These are phyloP conservation scores for Physaria fendleri DNA, from an alignment of 345 rosid species.

Conservation along the genomic window DNA sequence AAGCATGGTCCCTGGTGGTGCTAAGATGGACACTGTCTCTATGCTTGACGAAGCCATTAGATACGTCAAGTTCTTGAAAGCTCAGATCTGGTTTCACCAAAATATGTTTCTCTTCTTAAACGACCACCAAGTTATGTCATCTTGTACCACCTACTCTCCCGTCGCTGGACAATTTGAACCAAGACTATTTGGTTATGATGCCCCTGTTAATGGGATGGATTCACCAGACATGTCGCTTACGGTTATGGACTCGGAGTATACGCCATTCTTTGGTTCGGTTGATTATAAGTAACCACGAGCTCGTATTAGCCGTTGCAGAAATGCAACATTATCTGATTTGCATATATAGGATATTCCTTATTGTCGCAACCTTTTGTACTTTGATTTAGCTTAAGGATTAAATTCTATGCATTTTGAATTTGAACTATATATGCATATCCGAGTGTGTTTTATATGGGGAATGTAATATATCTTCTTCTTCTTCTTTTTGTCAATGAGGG, in stretches of 20 bases:
- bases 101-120: slow-evolving; percentile 30
- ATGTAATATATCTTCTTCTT: too few relatives aligned
- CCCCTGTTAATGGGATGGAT: slow-evolving; percentile 6
- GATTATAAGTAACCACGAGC: slow-evolving; percentile 12
- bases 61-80: slow-evolving; percentile 80
- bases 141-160: neutral
- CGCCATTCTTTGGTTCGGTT: slow-evolving; percentile 14
- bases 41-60: slow-evolving; percentile 85
- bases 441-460: neutral
- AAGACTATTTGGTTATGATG: slow-evolving; percentile 7
- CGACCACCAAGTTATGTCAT: slow-evolving; percentile 2
- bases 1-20: slow-evolving; percentile 81
- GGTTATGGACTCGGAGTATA: slow-evolving; percentile 1
- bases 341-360: neutral
- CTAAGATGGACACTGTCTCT: slow-evolving; percentile 86
- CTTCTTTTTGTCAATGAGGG: too few relatives aligned
- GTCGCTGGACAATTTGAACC: neutral
- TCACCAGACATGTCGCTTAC: slow-evolving; percentile 12
- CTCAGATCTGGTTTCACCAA: slow-evolving; percentile 73
- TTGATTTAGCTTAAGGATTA: neutral
- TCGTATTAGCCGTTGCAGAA: slow-evolving; percentile 8
- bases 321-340: neutral
- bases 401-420: neutral
- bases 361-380: neutral
- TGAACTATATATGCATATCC: neutral